phyloP scores from a whole-genome alignment of 345 rosid genomes.

The Aegle marmelos region DNA sequence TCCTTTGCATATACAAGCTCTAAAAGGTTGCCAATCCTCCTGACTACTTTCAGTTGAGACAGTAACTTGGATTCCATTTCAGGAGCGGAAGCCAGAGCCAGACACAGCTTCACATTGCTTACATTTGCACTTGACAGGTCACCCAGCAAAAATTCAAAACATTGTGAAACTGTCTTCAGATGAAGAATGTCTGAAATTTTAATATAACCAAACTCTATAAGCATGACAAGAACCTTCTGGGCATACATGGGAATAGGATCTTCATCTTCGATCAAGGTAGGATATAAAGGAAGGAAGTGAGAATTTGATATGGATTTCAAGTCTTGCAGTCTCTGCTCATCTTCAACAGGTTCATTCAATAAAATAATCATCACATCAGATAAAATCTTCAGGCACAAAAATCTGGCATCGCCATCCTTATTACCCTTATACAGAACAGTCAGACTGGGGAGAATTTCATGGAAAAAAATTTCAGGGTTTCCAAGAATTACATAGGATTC shows the following conservation, averaged over 20 bases:
- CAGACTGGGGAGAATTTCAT: conserved; percentile 79
- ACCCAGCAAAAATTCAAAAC: conserved; percentile 88
- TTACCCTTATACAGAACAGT: conserved; percentile 77
- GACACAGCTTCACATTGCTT: conserved; percentile 82
- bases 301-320: conserved; percentile 68
- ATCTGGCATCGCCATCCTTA: conserved; percentile 92
- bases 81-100: conserved; percentile 90
- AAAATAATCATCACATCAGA: conserved; percentile 77
- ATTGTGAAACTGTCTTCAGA: conserved; percentile 78
- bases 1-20: conserved; percentile 84
- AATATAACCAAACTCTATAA: conserved; percentile 69
- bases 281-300: conserved; percentile 96
- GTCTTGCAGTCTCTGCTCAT: conserved; percentile 48
- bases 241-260: conserved; percentile 98
- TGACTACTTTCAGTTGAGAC: conserved; percentile 74
- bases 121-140: conserved; percentile 89
- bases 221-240: conserved; percentile 93
- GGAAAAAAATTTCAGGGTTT: conserved; percentile 50
- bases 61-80: conserved; percentile 91
- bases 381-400: conserved; percentile 83
- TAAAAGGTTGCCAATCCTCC: conserved; percentile 84
- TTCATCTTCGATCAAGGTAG: conserved; percentile 86
- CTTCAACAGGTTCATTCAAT: conserved; percentile 57
- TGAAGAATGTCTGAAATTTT: conserved; percentile 72
- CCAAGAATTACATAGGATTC: conserved; percentile 57